Percentiles rank a stretch among this genome's conserved stretches.
phyloP scores from a whole-genome alignment of 1,284 basidiomycete genomes.

The Coniophora puteana region DNA sequence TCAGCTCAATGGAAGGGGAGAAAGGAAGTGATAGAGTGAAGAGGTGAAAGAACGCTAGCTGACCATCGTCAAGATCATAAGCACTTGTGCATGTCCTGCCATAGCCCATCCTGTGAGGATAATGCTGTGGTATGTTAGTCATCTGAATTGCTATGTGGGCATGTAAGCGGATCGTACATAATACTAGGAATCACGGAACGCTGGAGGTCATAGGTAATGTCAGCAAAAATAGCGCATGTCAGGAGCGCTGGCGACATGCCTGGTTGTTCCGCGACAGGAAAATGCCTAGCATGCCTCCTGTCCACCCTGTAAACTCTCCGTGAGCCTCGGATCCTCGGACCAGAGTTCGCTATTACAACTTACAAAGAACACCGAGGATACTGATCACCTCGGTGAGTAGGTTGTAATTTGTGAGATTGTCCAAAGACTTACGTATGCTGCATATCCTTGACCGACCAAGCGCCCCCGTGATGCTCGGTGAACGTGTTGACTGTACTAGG shows the following conservation, averaged over 20 bases:
- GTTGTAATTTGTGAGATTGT: background rate
- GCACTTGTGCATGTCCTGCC: conserved; percentile 84
- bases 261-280: conserved; percentile 82
- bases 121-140: conserved; percentile 45
- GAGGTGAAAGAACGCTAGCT: too few species aligned
- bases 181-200: conserved; percentile 81
- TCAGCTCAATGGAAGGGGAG: background rate
- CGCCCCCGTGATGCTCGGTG: conserved; percentile 81
- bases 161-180: conserved; percentile 58
- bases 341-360: conserved; percentile 17
- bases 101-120: conserved; percentile 94
- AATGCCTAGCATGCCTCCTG: conserved; percentile 86
- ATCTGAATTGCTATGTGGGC: conserved; percentile 2
- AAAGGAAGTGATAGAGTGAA: background rate
- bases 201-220: conserved; percentile 24
- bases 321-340: conserved; percentile 5
- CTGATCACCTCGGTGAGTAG: conserved; percentile 13
- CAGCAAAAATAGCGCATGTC: background rate
- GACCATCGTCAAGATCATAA: conserved; percentile 82
- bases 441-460: conserved; percentile 91
- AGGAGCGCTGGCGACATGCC: conserved; percentile 27
- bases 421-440: conserved; percentile 76
- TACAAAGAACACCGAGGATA: conserved; percentile 33
- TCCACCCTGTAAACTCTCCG: conserved; percentile 70
- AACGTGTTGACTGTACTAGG: conserved; percentile 80